Percentiles rank a stretch among this genome's conserved stretches.
Conservation (phyloP, 2,329 filamentous ascomycete genomes). For the Cordyceps militaris region DNA sequence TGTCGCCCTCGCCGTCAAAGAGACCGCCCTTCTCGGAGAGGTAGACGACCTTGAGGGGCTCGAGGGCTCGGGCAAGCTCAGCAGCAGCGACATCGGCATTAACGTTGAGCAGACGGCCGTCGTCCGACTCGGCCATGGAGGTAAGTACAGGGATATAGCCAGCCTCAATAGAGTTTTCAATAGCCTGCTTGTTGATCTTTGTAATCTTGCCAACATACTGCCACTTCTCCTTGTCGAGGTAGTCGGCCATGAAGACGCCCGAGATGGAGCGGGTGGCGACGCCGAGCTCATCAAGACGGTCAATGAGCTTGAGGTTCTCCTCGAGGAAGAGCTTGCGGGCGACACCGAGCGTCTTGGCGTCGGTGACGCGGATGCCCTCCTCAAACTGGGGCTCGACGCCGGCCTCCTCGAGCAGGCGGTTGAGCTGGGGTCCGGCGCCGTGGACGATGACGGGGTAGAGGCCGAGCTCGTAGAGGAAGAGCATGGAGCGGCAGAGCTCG, state of each 20-base stretch:
- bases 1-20: conserved; percentile 87
- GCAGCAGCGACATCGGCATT: conserved; percentile 96
- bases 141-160: conserved; percentile 90
- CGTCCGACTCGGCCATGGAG: conserved; percentile 88
- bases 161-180: conserved; percentile 84
- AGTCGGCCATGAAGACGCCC: conserved; percentile 87
- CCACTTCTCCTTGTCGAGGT: conserved; percentile 94
- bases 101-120: conserved; percentile 91
- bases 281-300: conserved; percentile 83
- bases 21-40: conserved; percentile 96
- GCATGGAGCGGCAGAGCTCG: conserved; percentile 79
- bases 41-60: conserved; percentile 96
- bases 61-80: conserved; percentile 78
- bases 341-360: conserved; percentile 87
- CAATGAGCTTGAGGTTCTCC: conserved; percentile 88
- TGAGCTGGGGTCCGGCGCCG: conserved; percentile 90
- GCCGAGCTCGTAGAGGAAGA: conserved; percentile 90
- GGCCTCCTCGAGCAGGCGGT: conserved; percentile 80
- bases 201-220: conserved; percentile 94
- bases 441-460: conserved; percentile 95
- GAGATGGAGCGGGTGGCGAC: conserved; percentile 85
- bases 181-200: conserved; percentile 80
- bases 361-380: conserved; percentile 91
- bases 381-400: conserved; percentile 94
- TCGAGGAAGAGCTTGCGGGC: conserved; percentile 89